phyloP scores from a whole-genome alignment of 495 filamentous ascomycete species.

The Aspergillus haitiensis region DNA sequence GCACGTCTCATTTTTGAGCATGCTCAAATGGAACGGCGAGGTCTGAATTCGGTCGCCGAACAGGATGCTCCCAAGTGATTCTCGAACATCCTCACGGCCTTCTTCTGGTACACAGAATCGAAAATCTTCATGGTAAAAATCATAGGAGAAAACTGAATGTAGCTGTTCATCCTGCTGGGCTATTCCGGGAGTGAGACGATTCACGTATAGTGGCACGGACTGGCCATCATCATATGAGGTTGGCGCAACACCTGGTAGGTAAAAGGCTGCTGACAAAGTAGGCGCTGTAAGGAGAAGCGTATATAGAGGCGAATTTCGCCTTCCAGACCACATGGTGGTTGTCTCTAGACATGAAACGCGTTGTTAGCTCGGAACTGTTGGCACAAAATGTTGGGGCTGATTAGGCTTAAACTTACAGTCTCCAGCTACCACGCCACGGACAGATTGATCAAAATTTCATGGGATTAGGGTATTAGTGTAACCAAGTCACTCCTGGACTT shows the following conservation, averaged over 20 bases:
- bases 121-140: constrained; percentile 89
- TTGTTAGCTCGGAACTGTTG: constrained; percentile 21
- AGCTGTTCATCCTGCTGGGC: constrained; percentile 71
- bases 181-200: constrained; percentile 83
- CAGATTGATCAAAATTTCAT: constrained; percentile 18
- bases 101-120: constrained; percentile 79
- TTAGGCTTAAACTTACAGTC: constrained; percentile 25
- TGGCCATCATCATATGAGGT: constrained; percentile 78
- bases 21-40: constrained; percentile 83
- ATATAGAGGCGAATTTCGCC: constrained; percentile 31
- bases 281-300: constrained; percentile 37
- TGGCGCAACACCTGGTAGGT: constrained; percentile 95
- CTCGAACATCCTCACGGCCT: constrained; percentile 71
- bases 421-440: constrained; percentile 24
- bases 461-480: not conserved
- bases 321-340: constrained; percentile 43
- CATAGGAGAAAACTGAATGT: constrained; percentile 87
- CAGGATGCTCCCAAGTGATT: constrained; percentile 92
- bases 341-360: constrained; percentile 17
- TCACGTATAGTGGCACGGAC: constrained; percentile 85
- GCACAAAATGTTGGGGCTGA: constrained; percentile 13
- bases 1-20: constrained; percentile 82
- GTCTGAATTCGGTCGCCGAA: constrained; percentile 96
- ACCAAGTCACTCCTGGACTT: constrained; percentile 1
- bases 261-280: constrained; percentile 73